These are phyloP conservation scores for Fraxinus latifolia DNA, from an alignment of 305 asterid species.

Conservation along the genomic window DNA sequence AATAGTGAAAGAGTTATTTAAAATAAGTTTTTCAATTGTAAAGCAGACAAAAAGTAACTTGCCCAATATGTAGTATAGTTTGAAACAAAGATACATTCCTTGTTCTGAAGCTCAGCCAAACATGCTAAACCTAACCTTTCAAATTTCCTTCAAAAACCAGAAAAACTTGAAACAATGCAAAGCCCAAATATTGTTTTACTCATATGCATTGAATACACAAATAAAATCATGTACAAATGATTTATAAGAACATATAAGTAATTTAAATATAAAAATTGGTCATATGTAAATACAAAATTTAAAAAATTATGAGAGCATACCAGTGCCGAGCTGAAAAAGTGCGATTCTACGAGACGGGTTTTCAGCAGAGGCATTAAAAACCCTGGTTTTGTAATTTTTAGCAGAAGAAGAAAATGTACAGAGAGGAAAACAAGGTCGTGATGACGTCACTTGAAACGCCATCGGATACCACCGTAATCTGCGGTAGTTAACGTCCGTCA, in stretches of 20 bases:
- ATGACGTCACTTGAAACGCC: slow-evolving; percentile 30
- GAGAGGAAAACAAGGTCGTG: slow-evolving; percentile 15
- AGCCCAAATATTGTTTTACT: neutral
- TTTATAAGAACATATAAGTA: neutral
- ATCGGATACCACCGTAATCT: neutral
- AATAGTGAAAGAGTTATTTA: neutral
- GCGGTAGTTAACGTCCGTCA: slow-evolving; percentile 20
- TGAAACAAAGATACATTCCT: neutral
- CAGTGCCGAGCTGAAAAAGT: slow-evolving; percentile 43
- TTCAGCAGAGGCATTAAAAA: slow-evolving; percentile 27
- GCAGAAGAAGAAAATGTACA: slow-evolving; percentile 16
- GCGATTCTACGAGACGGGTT: slow-evolving; percentile 43
- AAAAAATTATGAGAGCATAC: slow-evolving; percentile 10
- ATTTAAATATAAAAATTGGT: neutral
- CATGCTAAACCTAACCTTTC: neutral
- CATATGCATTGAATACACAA: neutral
- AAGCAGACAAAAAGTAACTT: neutral
- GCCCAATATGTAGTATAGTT: neutral
- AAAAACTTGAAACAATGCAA: neutral
- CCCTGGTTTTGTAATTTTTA: neutral
- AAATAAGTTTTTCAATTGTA: neutral
- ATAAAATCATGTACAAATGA: neutral
- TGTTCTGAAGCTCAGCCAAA: neutral
- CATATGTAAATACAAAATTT: neutral
- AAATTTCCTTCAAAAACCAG: neutral